These are phyloP conservation scores for Phyllosticta citribraziliensis DNA, from an alignment of 2,329 filamentous ascomycete genomes.

Conservation along the genomic window DNA sequence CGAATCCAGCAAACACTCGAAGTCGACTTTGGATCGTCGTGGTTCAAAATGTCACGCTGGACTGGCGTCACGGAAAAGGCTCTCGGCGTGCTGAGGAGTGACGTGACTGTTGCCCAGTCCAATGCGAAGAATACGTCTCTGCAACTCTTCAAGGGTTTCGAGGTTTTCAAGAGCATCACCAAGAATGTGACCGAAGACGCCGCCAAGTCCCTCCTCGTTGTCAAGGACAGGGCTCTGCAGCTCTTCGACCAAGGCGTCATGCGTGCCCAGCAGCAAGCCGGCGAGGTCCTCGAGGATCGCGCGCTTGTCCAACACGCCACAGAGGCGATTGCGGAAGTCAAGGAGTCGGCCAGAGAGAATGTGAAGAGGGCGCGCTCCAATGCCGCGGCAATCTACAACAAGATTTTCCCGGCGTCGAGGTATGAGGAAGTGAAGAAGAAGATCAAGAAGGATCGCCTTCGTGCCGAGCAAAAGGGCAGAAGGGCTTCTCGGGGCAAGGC, in stretches of 20 bases:
- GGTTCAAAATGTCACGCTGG: conserved; percentile 19
- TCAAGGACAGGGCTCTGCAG: background rate
- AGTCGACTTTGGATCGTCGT: conserved; percentile 24
- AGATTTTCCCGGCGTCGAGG: background rate
- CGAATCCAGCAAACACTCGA: conserved; percentile 18
- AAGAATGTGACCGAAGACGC: conserved; percentile 3
- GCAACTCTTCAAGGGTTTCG: conserved; percentile 9
- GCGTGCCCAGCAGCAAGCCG: background rate
- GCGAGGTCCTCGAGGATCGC: background rate
- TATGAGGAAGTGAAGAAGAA: background rate
- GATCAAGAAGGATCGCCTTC: background rate
- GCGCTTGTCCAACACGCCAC: background rate
- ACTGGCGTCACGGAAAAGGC: conserved; percentile 11
- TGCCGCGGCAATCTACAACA: background rate
- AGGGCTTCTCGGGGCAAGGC: background rate
- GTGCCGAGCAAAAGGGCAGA: background rate
- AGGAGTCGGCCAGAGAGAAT: background rate
- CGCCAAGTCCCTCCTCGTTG: background rate
- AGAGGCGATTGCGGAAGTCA: background rate
- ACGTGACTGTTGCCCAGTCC: conserved; percentile 16
- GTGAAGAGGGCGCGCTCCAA: background rate
- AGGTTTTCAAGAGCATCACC: background rate
- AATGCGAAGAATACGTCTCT: conserved; percentile 18
- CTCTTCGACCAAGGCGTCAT: conserved; percentile 2
- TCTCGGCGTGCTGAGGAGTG: conserved; percentile 10